Evolutionary conservation across 2,329 filamentous ascomycete species (phyloP).

Genomic region (Neonectria coccinea): DNA sequence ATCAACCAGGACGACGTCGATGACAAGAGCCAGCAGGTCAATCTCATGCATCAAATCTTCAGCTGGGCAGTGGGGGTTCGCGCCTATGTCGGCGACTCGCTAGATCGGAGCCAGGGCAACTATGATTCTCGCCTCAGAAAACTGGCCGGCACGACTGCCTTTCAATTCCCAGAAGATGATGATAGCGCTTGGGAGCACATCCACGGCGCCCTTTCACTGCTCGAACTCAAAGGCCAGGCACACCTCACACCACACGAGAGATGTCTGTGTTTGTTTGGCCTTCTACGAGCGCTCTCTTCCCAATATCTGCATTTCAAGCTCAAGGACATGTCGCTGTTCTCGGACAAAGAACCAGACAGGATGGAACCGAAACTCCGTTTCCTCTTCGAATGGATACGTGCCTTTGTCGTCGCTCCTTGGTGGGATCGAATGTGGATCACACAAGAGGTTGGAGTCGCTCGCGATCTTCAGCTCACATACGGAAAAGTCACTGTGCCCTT

Average conservation of each 20-base stretch:
- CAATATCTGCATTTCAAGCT: conserved; percentile 8
- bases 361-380: conserved; percentile 28
- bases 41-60: conserved; percentile 42
- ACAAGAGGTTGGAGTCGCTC: conserved; percentile 36
- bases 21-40: conserved; percentile 43
- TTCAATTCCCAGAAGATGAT: conserved; percentile 22
- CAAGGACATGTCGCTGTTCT: conserved; percentile 23
- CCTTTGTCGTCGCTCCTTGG: conserved; percentile 35
- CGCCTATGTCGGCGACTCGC: conserved; percentile 31
- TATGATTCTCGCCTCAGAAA: conserved; percentile 21
- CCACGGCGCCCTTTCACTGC: conserved; percentile 12
- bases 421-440: conserved; percentile 42
- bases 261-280: conserved; percentile 27
- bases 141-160: conserved; percentile 16
- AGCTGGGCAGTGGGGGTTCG: conserved; percentile 33
- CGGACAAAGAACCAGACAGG: neutral
- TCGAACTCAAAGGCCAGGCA: conserved; percentile 8
- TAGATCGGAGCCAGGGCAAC: conserved; percentile 17
- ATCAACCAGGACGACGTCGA: conserved; percentile 41
- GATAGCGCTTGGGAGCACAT: conserved; percentile 21
- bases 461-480: conserved; percentile 31
- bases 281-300: conserved; percentile 28
- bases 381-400: conserved; percentile 38
- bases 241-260: conserved; percentile 25
- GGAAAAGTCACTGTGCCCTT: conserved; percentile 32